A percentile compares a stretch with the other conserved stretches of the same genome.
Evolutionary conservation across 1,139 yeast species (phyloP).

Genomic region (Taphrina wiesneri): DNA sequence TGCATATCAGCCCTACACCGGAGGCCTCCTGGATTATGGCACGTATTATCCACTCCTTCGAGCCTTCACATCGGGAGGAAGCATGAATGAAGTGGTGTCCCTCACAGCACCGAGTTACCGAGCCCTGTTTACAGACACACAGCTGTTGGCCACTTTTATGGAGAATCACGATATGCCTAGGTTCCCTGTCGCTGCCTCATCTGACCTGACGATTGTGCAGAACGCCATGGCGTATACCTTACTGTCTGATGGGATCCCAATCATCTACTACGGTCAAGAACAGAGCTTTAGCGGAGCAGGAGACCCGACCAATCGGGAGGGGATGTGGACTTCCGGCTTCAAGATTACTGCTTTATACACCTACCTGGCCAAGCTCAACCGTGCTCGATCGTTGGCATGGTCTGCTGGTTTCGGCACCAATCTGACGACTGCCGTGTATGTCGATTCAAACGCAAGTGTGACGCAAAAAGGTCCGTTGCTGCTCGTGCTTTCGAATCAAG

Average conservation of each 20-base stretch:
- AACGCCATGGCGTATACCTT: constrained; percentile 35
- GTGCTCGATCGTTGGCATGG: constrained; percentile 22
- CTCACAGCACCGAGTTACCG: constrained; percentile 27
- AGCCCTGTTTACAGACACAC: constrained; percentile 28
- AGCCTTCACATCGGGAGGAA: constrained; percentile 33
- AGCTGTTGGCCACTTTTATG: constrained; percentile 33
- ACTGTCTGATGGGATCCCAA: constrained; percentile 38
- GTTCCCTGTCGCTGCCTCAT: constrained; percentile 13
- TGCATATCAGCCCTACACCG: constrained; percentile 32
- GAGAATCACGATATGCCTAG: constrained; percentile 38
- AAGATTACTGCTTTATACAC: constrained; percentile 11
- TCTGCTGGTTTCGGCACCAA: constrained; percentile 26
- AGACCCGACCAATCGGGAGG: constrained; percentile 37
- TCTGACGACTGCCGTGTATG: constrained; percentile 14
- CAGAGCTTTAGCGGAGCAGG: constrained; percentile 35
- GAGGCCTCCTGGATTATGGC: constrained; percentile 36
- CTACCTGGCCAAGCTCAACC: constrained; percentile 17
- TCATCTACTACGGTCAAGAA: constrained; percentile 38
- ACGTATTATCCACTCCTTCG: constrained; percentile 32
- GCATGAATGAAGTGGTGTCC: constrained; percentile 24
- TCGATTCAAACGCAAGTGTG: constrained; percentile 3
- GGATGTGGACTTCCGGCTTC: constrained; percentile 25
- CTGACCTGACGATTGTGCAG: constrained; percentile 26
- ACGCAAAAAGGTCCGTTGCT: constrained; percentile 35
- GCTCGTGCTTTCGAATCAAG: constrained; percentile 25